Base-by-base conservation (phyloP, 805 yeast genomes). In the Suhomyces kilbournensis region DNA sequence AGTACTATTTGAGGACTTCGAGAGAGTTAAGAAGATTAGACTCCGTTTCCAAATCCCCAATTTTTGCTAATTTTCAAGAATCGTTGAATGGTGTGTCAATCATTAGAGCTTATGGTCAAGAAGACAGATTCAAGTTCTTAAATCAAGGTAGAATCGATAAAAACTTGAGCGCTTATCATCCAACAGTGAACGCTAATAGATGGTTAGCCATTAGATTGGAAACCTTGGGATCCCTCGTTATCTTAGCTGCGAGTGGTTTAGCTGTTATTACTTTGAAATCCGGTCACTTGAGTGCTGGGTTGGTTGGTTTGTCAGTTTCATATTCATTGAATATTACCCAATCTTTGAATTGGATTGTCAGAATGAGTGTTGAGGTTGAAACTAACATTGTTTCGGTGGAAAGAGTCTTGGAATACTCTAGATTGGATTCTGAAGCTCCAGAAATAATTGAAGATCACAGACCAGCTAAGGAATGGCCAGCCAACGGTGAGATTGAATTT, bases 281-380 rank as follows among this genome's bases (percentile, higher is more conserved):
- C 15, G 96, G 97, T 12, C 68, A 74, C 17, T 78, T 93, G 26
- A 81, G 91, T 19, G 91, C 97, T 15, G 99, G 99, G 71, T 74
- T 89, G 65, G 92, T 92, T 63, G 99, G 99, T 77, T 78, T 94
- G 61, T 86, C 97, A 20, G 88, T 94, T 61, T 87, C 96, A 46
- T 96, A 94, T 70, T 93, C 99, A 2, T 77, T 94, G 56, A 96
- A 90, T 69, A 81, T 92, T 55, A 94, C 99, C 0, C 97, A 91
- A 70, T 81, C 97, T 0, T 80, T 94, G 70, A 93, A 91, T 69
- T 93, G 97, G 97, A 90, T 94, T 70, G 98, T 94, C 28, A 82
- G 99, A 73, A 93, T 92, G 98, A 90, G 97, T 0, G 99, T 94
- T 44, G 99, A 94, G 62, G 97, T 94, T 45, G 99, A 94, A 70